Conservation (phyloP, 139 green algal genomes). For the Tetratostichococcus sp. region DNA sequence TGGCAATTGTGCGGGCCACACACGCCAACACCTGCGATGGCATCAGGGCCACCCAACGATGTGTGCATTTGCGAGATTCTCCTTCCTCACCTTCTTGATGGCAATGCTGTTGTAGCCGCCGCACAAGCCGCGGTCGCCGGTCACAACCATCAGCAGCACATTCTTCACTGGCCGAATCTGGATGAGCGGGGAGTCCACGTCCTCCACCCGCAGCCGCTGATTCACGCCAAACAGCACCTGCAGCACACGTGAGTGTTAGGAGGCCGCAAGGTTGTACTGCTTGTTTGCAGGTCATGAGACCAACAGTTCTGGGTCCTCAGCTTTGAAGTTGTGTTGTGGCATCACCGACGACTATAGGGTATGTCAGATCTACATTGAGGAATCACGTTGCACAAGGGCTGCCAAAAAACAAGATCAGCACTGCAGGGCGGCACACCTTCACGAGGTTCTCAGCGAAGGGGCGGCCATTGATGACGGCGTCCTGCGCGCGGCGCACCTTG, state of each 20-base stretch:
- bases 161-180: slow-evolving; percentile 91
- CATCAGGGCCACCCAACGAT: too few relatives aligned
- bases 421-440: slow-evolving; percentile 68
- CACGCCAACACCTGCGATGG: too few relatives aligned
- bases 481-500: slow-evolving; percentile 93
- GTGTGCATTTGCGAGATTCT: too few relatives aligned
- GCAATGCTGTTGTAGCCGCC: slow-evolving; percentile 98
- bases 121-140: slow-evolving; percentile 97
- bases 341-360: not conserved
- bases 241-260: not conserved
- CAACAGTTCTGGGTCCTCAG: not conserved
- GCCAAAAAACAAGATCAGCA: too few relatives aligned
- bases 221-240: slow-evolving; percentile 98
- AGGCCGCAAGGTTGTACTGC: too few relatives aligned
- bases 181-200: slow-evolving; percentile 95
- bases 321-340: not conserved
- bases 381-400: too few relatives aligned
- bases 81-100: slow-evolving; percentile 84
- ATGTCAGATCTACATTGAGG: too few relatives aligned
- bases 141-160: slow-evolving; percentile 85
- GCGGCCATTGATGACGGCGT: slow-evolving; percentile 92
- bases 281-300: not conserved
- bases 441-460: slow-evolving; percentile 99
- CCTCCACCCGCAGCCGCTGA: slow-evolving; percentile 88
- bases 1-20: too few relatives aligned